Percentiles rank a stretch among this genome's conserved stretches.
Conservation (phyloP, 2,329 filamentous ascomycete species). For the Dendrostoma leiphaemia region DNA sequence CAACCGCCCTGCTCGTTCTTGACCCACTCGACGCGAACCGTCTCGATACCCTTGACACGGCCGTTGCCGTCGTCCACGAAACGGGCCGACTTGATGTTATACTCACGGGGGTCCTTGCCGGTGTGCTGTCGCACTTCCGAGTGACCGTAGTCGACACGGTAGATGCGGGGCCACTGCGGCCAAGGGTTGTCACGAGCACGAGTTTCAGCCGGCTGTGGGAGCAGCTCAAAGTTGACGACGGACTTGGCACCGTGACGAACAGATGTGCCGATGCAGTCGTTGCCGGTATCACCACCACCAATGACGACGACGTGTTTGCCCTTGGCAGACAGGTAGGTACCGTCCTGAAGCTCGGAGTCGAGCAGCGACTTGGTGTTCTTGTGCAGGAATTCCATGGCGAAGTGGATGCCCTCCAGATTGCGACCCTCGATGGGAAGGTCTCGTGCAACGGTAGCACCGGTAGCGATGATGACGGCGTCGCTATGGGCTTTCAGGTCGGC, state of each 20-base stretch:
- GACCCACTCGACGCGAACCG: constrained; percentile 92
- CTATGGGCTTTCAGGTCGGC: constrained; percentile 70
- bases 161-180: constrained; percentile 97
- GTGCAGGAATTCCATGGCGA: constrained; percentile 96
- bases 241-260: constrained; percentile 94
- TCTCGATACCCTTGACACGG: constrained; percentile 94
- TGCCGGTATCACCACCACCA: constrained; percentile 95
- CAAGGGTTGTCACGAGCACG: constrained; percentile 93
- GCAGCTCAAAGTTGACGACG: constrained; percentile 92
- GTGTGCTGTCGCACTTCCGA: constrained; percentile 94
- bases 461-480: constrained; percentile 86
- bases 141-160: constrained; percentile 98
- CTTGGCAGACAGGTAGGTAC: constrained; percentile 89
- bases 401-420: constrained; percentile 87
- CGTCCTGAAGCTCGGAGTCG: constrained; percentile 82
- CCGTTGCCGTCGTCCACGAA: constrained; percentile 88
- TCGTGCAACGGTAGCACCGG: constrained; percentile 88
- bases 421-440: constrained; percentile 89
- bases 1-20: constrained; percentile 85
- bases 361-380: constrained; percentile 97
- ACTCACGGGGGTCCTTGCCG: constrained; percentile 94
- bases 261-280: constrained; percentile 96
- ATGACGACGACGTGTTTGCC: constrained; percentile 96
- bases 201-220: constrained; percentile 88
- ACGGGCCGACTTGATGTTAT: constrained; percentile 97